Evolutionary conservation across 2,329 filamentous ascomycete species (phyloP).

Genomic region (Acrocalymma vagum): DNA sequence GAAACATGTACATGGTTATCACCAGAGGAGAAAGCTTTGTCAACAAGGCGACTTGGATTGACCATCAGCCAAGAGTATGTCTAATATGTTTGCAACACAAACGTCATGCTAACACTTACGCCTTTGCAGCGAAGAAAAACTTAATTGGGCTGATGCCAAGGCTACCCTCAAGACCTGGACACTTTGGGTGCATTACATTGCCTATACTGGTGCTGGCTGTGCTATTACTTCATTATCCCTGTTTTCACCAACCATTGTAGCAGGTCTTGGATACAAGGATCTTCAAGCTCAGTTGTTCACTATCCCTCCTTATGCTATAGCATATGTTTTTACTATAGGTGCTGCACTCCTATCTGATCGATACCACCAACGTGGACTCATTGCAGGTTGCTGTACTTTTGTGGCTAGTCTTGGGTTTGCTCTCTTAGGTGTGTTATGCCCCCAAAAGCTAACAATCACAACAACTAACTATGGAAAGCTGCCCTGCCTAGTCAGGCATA

Average conservation of each 20-base stretch:
- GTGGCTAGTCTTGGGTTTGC: neutral
- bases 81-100: too few relatives aligned
- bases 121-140: conserved; percentile 37
- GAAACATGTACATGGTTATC: conserved; percentile 55
- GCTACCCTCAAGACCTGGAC: conserved; percentile 58
- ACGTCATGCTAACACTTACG: too few relatives aligned
- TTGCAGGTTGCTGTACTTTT: conserved; percentile 3
- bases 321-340: conserved; percentile 58
- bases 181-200: too few relatives aligned
- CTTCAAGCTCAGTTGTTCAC: conserved; percentile 70
- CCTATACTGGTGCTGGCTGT: too few relatives aligned
- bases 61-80: conserved; percentile 54
- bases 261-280: conserved; percentile 61
- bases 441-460: too few relatives aligned
- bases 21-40: conserved; percentile 42
- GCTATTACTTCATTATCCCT: conserved; percentile 53
- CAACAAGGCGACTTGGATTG: conserved; percentile 48
- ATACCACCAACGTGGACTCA: conserved; percentile 2
- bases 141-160: conserved; percentile 59
- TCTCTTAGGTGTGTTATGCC: too few relatives aligned
- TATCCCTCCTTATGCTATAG: conserved; percentile 69
- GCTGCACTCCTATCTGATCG: conserved; percentile 9
- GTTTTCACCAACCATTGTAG: conserved; percentile 71
- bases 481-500: conserved; percentile 4
- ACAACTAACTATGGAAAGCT: too few relatives aligned